A percentile compares a stretch with the other conserved stretches of the same genome.
phyloP scores from a whole-genome alignment of 2,329 filamentous ascomycete species.

The Corynespora cassiicola region DNA sequence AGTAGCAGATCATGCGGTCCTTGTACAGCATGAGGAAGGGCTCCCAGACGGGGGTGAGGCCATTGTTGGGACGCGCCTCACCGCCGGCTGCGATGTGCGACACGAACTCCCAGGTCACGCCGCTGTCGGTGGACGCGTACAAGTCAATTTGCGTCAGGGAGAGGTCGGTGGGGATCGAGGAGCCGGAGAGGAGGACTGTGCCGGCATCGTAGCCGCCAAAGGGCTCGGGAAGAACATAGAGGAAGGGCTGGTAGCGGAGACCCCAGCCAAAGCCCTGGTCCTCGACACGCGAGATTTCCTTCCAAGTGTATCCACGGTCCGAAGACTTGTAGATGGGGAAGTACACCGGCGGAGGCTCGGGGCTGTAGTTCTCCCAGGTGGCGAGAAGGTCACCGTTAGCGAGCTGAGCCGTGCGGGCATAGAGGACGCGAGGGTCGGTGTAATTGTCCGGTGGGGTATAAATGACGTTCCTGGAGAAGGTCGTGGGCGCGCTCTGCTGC shows the following conservation, averaged over 20 bases:
- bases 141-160: conserved; percentile 72
- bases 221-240: conserved; percentile 67
- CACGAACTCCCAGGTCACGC: conserved; percentile 70
- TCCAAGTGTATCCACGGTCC: conserved; percentile 63
- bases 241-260: conserved; percentile 71
- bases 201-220: conserved; percentile 67
- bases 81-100: conserved; percentile 70
- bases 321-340: conserved; percentile 56
- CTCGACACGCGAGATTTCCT: conserved; percentile 66
- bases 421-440: conserved; percentile 56
- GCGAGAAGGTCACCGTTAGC: conserved; percentile 54
- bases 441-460: conserved; percentile 54
- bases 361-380: conserved; percentile 63
- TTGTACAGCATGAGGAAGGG: conserved; percentile 69
- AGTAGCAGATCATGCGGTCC: conserved; percentile 69
- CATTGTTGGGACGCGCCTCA: conserved; percentile 68
- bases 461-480: conserved; percentile 46
- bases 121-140: conserved; percentile 69
- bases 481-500: conserved; percentile 22
- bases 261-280: conserved; percentile 71
- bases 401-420: conserved; percentile 58
- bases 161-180: conserved; percentile 65
- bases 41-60: conserved; percentile 74
- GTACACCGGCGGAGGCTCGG: conserved; percentile 51
- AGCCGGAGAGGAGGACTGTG: conserved; percentile 68